These are phyloP conservation scores for Symmetrospora coprosmae DNA, from an alignment of 768 basidiomycete genomes.

Conservation along the genomic window DNA sequence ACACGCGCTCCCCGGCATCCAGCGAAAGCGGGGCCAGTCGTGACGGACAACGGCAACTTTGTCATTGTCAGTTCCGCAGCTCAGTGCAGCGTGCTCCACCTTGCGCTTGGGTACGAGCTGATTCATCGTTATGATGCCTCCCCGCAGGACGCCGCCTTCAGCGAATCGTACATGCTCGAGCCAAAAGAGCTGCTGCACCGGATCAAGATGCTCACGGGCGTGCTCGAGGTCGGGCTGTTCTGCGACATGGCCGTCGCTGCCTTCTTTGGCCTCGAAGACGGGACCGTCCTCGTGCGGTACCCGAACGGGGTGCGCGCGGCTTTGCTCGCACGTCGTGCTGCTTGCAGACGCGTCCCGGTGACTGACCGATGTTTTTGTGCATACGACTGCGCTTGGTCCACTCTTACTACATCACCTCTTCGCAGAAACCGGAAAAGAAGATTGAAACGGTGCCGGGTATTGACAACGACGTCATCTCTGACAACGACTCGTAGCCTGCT, in stretches of 20 bases:
- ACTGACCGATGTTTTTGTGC: too few species aligned
- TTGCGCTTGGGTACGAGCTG: too few species aligned
- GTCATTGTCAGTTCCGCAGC: too few species aligned
- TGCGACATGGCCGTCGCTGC: slow-evolving; percentile 81
- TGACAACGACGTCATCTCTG: slow-evolving; percentile 4
- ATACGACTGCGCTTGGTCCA: too few species aligned
- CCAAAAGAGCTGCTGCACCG: slow-evolving; percentile 51
- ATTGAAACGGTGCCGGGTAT: slow-evolving; percentile 4
- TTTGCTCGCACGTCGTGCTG: too few species aligned
- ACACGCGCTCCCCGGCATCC: neutral
- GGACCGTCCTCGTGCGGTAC: slow-evolving; percentile 24
- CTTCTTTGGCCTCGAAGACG: slow-evolving; percentile 51
- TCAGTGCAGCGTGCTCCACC: too few species aligned
- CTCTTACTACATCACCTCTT: too few species aligned
- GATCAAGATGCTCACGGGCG: slow-evolving; percentile 80
- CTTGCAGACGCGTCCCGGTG: too few species aligned
- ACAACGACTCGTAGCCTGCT: too few species aligned
- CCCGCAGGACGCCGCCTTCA: slow-evolving; percentile 93
- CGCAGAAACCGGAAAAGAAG: slow-evolving; percentile 9
- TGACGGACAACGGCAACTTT: slow-evolving; percentile 90
- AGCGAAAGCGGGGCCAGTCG: slow-evolving; percentile 70
- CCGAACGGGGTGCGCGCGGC: slow-evolving; percentile 20
- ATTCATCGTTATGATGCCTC: too few species aligned
- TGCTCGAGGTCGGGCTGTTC: slow-evolving; percentile 98
- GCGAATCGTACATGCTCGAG: slow-evolving; percentile 46